phyloP scores from a whole-genome alignment of 2,329 filamentous ascomycete genomes.

The Penicillium brevicompactum region DNA sequence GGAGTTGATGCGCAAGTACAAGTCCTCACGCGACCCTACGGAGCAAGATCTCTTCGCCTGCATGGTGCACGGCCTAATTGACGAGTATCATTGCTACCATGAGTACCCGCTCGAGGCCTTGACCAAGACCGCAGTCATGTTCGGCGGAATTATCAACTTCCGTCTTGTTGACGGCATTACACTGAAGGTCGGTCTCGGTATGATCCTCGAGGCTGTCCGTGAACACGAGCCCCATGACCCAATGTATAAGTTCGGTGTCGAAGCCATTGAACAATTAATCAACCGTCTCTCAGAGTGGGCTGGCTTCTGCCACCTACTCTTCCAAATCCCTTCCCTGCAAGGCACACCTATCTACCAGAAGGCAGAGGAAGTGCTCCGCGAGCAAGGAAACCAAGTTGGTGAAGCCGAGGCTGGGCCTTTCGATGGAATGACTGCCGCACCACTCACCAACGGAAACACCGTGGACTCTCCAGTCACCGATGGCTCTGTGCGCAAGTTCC shows the following conservation, averaged over 20 bases:
- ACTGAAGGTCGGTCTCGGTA: conserved; percentile 88
- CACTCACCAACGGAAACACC: conserved; percentile 69
- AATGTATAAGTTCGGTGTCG: conserved; percentile 98
- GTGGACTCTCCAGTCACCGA: conserved; percentile 65
- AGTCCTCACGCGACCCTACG: conserved; percentile 77
- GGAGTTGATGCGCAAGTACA: conserved; percentile 80
- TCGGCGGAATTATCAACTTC: conserved; percentile 94
- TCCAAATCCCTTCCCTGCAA: conserved; percentile 78
- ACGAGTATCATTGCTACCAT: conserved; percentile 93
- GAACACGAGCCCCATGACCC: conserved; percentile 80
- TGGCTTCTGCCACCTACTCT: conserved; percentile 83
- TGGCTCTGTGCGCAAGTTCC: conserved; percentile 70
- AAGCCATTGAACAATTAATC: conserved; percentile 87
- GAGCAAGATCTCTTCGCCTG: conserved; percentile 96
- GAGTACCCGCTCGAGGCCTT: conserved; percentile 96
- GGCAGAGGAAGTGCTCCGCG: conserved; percentile 76
- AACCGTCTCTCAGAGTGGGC: conserved; percentile 88
- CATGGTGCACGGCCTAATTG: conserved; percentile 97
- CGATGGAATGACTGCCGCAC: conserved; percentile 36
- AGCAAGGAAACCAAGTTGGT: conserved; percentile 61
- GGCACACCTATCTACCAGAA: conserved; percentile 82
- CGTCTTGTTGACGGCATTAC: conserved; percentile 88
- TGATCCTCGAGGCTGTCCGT: conserved; percentile 95
- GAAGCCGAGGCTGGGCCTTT: conserved; percentile 52
- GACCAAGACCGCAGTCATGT: conserved; percentile 92